Evolutionary conservation across 1,284 basidiomycete genomes (phyloP).

Genomic region (Moesziomyces aphidis): DNA sequence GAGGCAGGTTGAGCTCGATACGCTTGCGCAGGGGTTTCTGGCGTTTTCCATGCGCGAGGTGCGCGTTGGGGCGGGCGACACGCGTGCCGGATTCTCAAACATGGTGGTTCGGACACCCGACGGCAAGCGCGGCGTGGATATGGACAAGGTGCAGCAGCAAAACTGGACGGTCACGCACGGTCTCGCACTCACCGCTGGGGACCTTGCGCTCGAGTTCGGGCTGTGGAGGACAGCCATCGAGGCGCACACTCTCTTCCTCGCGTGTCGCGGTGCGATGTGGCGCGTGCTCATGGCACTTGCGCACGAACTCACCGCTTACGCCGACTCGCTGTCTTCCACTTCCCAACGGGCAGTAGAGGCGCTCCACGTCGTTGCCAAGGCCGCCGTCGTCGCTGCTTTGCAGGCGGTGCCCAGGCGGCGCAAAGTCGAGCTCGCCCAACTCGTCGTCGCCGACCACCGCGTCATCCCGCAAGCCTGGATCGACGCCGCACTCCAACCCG

Average conservation of each 20-base stretch:
- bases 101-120: slow-evolving; percentile 13
- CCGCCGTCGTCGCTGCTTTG: slow-evolving; percentile 20
- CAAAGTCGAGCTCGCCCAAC: slow-evolving; percentile 13
- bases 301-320: slow-evolving; percentile 20
- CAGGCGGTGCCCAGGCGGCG: slow-evolving; percentile 20
- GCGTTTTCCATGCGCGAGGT: slow-evolving; percentile 28
- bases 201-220: slow-evolving; percentile 29
- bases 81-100: slow-evolving; percentile 19
- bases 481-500: not conserved
- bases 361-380: slow-evolving; percentile 16
- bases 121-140: not conserved
- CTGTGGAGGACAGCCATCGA: slow-evolving; percentile 32
- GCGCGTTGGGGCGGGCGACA: slow-evolving; percentile 35
- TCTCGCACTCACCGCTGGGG: slow-evolving; percentile 25
- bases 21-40: slow-evolving; percentile 20
- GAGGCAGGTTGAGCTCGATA: not conserved
- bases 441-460: slow-evolving; percentile 5
- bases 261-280: slow-evolving; percentile 33
- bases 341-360: not conserved
- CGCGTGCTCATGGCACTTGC: slow-evolving; percentile 30
- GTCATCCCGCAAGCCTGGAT: slow-evolving; percentile 15
- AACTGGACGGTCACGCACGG: slow-evolving; percentile 46
- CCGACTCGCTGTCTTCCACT: not conserved
- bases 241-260: slow-evolving; percentile 36
- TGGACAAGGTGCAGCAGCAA: slow-evolving; percentile 24